Base-by-base conservation (phyloP, 176 grass and related monocot genomes). In the Pharus latifolius region DNA sequence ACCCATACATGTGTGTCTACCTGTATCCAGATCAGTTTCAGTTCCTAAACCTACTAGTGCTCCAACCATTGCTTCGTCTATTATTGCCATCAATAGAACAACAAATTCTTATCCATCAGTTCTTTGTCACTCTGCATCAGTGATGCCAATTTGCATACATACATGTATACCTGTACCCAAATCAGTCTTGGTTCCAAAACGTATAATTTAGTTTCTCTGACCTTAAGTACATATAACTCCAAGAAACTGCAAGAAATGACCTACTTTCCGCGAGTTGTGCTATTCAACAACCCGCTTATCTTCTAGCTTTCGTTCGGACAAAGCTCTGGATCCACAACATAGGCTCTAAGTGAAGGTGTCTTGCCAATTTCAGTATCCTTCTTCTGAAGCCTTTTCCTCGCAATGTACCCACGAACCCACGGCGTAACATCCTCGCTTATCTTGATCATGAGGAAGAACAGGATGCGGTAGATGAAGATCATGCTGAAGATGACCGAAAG, bases 401-500 rank as follows among this genome's bases (percentile, higher is more conserved):
- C 96, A 14, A 91, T 82, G 64, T 88, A 88, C 13, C 90, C 87
- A 22, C 90, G 76, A 49, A 91, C 47, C 90, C 90, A 95, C 12
- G 96, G 96, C n/a, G 84, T 83, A 8, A 79, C 96, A 7, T 95
- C 96, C 77, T 99, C 96, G 0, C 77, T 99, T 62, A 99, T 63
- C 73, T 95, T 94, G 64, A 99, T 99, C 96, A 95, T 95, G 51
- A 84, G 14, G 56, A 99, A 99, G 72, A 99, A 99, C 30, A 99
- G n/a, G 9, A 95, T 74, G 45, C 96, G 82, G 76, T 99, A 99
- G 62, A 88, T 88, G 83, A 99, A 72, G 74, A 99, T 91, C 96
- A 99, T 99, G 82, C 82, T 78, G 75, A 99, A 99, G 47, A 91
- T 84, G 58, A 85, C 87, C 0, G 64, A 82, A 2, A 99, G 69